Evolutionary conservation across 2,329 filamentous ascomycete species (phyloP).

Genomic region (Scedosporium apiospermum): DNA sequence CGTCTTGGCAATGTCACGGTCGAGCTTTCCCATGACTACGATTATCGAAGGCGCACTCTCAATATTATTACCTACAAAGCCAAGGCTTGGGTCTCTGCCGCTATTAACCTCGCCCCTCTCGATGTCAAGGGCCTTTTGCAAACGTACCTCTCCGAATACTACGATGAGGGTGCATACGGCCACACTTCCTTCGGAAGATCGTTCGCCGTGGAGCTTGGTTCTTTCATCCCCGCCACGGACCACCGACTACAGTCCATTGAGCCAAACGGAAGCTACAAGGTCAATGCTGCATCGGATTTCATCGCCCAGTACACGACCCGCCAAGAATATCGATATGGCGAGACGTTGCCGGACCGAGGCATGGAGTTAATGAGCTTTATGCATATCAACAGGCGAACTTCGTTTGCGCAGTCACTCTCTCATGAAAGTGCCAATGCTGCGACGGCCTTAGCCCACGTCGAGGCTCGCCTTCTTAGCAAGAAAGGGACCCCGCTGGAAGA

Average conservation of each 20-base stretch:
- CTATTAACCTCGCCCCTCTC: slow-evolving; percentile 76
- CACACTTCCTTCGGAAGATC: slow-evolving; percentile 88
- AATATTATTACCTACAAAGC: slow-evolving; percentile 69
- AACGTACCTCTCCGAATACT: slow-evolving; percentile 91
- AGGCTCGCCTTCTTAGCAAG: slow-evolving; percentile 58
- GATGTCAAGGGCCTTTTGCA: slow-evolving; percentile 93
- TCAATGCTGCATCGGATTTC: slow-evolving; percentile 93
- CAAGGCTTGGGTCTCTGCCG: slow-evolving; percentile 68
- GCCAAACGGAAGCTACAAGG: slow-evolving; percentile 58
- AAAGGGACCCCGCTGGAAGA: slow-evolving; percentile 64
- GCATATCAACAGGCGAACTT: slow-evolving; percentile 41
- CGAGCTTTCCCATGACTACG: slow-evolving; percentile 89
- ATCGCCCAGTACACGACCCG: slow-evolving; percentile 94
- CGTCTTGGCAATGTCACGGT: slow-evolving; percentile 68
- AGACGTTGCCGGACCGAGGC: slow-evolving; percentile 61
- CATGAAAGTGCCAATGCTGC: slow-evolving; percentile 48
- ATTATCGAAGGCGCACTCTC: slow-evolving; percentile 69
- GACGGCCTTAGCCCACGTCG: slow-evolving; percentile 62
- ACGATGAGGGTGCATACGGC: slow-evolving; percentile 83
- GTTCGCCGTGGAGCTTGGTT: slow-evolving; percentile 88
- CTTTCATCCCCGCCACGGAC: slow-evolving; percentile 75
- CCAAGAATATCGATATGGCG: slow-evolving; percentile 87
- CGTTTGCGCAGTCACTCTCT: slow-evolving; percentile 41
- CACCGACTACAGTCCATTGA: slow-evolving; percentile 79
- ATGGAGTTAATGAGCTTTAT: slow-evolving; percentile 55